phyloP scores from a whole-genome alignment of 2,329 filamentous ascomycete species.

The Fusarium sp. region DNA sequence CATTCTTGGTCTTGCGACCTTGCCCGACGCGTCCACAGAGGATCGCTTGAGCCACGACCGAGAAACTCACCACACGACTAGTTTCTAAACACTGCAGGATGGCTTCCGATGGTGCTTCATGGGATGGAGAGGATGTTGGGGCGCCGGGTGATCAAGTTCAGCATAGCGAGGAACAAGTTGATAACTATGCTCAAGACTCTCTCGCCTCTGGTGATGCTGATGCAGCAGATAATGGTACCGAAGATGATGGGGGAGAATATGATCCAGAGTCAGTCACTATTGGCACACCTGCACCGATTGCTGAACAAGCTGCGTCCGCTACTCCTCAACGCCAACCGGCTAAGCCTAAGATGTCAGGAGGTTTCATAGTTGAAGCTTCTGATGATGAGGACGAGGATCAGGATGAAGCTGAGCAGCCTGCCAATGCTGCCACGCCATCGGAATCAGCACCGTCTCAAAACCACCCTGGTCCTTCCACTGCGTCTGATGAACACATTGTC shows the following conservation, averaged over 20 bases:
- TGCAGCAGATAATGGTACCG: constrained; percentile 60
- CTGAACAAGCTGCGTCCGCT: constrained; percentile 48
- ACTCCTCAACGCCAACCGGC: constrained; percentile 49
- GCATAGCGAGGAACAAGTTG: constrained; percentile 67
- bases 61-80: constrained; percentile 6
- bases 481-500: constrained; percentile 42
- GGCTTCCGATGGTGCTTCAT: constrained; percentile 60
- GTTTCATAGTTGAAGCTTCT: constrained; percentile 71
- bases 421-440: constrained; percentile 32
- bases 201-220: constrained; percentile 66
- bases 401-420: constrained; percentile 57
- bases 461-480: constrained; percentile 32
- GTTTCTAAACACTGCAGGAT: constrained; percentile 45
- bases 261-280: constrained; percentile 68
- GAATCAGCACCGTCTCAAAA: constrained; percentile 29
- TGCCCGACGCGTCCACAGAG: constrained; percentile 25
- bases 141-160: constrained; percentile 68
- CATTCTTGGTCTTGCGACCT: constrained; percentile 12
- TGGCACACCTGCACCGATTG: constrained; percentile 55
- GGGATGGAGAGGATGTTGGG: constrained; percentile 67
- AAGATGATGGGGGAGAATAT: constrained; percentile 69
- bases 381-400: constrained; percentile 71
- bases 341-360: constrained; percentile 71
- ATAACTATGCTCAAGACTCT: constrained; percentile 62
- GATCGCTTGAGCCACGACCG: constrained; percentile 24